phyloP scores from a whole-genome alignment of 306 rosid species.

The Heteromeles arbutifolia region DNA sequence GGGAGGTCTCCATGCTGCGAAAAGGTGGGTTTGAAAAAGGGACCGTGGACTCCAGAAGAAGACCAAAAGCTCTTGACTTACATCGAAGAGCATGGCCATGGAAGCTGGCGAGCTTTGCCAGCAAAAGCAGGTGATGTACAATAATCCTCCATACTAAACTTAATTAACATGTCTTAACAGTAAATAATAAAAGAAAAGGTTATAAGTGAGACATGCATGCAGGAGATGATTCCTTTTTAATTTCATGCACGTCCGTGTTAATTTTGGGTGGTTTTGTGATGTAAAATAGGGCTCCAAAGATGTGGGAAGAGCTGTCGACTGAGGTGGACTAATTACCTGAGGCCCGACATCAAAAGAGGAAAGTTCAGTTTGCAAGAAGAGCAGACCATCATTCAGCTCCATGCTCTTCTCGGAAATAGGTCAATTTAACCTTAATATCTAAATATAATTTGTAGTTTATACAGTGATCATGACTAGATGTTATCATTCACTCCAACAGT shows the following conservation, averaged over 20 bases:
- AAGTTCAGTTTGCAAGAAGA: constrained; percentile 96
- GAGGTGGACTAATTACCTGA: constrained; percentile 92
- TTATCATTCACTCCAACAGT: too few relatives aligned
- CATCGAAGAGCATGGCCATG: constrained; percentile 87
- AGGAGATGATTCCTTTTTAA: neutral
- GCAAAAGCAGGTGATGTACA: constrained; percentile 64
- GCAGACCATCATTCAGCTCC: constrained; percentile 91
- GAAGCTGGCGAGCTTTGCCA: constrained; percentile 99
- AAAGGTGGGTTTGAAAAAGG: constrained; percentile 93
- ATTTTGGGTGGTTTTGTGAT: neutral
- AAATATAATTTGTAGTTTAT: too few relatives aligned
- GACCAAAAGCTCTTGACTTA: constrained; percentile 87
- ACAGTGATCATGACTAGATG: neutral
- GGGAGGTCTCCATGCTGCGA: constrained; percentile 96
- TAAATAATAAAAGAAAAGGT: too few relatives aligned
- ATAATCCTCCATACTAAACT: neutral
- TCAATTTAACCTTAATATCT: neutral
- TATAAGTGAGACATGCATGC: neutral
- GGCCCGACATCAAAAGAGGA: constrained; percentile 98
- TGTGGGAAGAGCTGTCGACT: constrained; percentile 96
- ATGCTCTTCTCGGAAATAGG: constrained; percentile 98
- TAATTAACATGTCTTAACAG: too few relatives aligned
- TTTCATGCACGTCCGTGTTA: neutral
- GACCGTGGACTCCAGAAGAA: constrained; percentile 99
- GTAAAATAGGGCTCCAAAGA: constrained; percentile 68